Evolutionary conservation across 148 eudicot genomes (phyloP), one percentile per base, ranked within the genome.

Genomic region (Diospyros kaki): DNA sequence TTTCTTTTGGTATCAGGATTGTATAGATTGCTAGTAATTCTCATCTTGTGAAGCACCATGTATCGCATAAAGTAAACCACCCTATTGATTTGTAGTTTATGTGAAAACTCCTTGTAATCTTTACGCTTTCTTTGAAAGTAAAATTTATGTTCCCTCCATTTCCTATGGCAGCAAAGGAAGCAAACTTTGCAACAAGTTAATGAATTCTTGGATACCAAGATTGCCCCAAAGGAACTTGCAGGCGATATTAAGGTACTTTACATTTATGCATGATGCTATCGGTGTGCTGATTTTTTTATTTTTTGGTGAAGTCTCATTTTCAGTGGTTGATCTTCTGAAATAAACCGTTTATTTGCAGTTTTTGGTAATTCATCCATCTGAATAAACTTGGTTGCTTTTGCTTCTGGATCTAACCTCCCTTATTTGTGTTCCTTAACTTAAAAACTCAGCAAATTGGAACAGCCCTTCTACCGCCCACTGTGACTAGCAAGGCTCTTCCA

Each of bases 211-310:
- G 82, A 67, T 81, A 86, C 84, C 54, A 87, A 93, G 79, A 73
- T 95, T 66, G 99, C 87, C 44, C 96, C 99, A 40, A 85, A 88
- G n/a, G 99, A 93, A 79, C 81, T 95, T 28, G 84, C 85, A 44
- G 86, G 81, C 73, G 99, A 95, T 45, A 79, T 95, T 66, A 87
- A 88, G 99, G 99, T 90, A 81, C 59, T 72, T 58, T 50, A 70
- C 48, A 7, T 41, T 53, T 11, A 54, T 14, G 2, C 46, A 40
- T 5, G 4, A 17, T 10, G 45, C 46, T 6, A 66, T n/a, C 3
- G 10, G 8, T 14, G 2, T 46, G 2, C 54, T 70, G 52, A 5
- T 11, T 50, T 38, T 10, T 50, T 3, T 68, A 2, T 39, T 12
- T 28, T 28, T 70, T 38, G 12, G n/a, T 4, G 10, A 53, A 41